These are phyloP conservation scores for Aspergillus ruber DNA, from an alignment of 2,329 filamentous ascomycete species.

Conservation along the genomic window DNA sequence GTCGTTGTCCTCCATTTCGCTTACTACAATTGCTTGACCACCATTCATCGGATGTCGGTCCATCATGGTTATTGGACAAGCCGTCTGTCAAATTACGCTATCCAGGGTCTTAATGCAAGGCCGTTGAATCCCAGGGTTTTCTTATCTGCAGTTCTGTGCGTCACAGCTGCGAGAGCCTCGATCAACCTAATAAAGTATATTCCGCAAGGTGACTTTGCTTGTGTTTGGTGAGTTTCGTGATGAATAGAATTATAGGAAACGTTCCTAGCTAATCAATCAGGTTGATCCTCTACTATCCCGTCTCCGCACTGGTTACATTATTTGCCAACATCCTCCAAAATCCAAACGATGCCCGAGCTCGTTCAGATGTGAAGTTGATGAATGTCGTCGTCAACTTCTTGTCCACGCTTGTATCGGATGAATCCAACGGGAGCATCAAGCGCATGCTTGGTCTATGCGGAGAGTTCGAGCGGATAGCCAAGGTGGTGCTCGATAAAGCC, in stretches of 20 bases:
- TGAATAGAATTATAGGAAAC: background rate
- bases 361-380: constrained; percentile 87
- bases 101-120: constrained; percentile 83
- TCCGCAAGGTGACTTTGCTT: constrained; percentile 87
- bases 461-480: constrained; percentile 94
- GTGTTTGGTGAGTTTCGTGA: constrained; percentile 68
- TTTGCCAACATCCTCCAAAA: constrained; percentile 97
- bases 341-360: constrained; percentile 78
- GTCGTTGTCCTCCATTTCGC: constrained; percentile 92
- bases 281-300: constrained; percentile 94
- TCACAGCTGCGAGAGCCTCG: constrained; percentile 83
- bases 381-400: constrained; percentile 87
- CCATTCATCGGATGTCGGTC: constrained; percentile 96
- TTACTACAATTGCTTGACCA: constrained; percentile 96
- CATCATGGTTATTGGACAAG: constrained; percentile 99
- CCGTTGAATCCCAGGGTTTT: constrained; percentile 92
- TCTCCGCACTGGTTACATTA: constrained; percentile 86
- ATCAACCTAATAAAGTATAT: constrained; percentile 95
- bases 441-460: constrained; percentile 90
- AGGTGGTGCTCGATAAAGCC: constrained; percentile 80
- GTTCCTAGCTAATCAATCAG: constrained; percentile 28
- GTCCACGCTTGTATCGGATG: constrained; percentile 79
- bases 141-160: constrained; percentile 85
- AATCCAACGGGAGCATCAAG: constrained; percentile 82
- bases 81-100: constrained; percentile 86